phyloP scores from a whole-genome alignment of 257 asterid species.

The Solanum ahanhuiri region DNA sequence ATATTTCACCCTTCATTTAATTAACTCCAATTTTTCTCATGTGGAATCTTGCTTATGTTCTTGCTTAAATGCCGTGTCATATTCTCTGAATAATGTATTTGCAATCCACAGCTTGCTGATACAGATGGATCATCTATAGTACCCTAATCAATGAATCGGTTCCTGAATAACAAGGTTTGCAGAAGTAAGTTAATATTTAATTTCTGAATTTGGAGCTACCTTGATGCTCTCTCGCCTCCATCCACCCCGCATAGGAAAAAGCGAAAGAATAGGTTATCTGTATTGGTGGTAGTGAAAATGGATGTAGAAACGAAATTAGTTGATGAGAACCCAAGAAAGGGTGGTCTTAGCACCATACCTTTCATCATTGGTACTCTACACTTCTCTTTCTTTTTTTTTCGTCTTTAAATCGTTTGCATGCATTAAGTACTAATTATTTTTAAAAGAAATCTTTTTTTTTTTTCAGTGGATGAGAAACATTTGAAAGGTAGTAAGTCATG shows the following conservation, averaged over 20 bases:
- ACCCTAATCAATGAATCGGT: slow-evolving; percentile 67
- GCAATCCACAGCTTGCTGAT: slow-evolving; percentile 57
- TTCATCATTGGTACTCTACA: too few species aligned
- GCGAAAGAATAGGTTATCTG: not conserved
- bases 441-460: too few species aligned
- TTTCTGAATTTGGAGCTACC: not conserved
- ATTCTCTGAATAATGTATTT: slow-evolving; percentile 1
- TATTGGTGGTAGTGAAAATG: too few species aligned
- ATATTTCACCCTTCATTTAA: not conserved
- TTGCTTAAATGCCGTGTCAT: not conserved
- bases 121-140: slow-evolving; percentile 85
- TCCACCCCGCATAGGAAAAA: not conserved
- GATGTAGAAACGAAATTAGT: too few species aligned
- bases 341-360: too few species aligned
- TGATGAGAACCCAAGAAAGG: too few species aligned
- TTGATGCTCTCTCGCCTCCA: not conserved
- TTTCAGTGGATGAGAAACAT: too few species aligned
- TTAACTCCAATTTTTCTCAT: not conserved
- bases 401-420: too few species aligned
- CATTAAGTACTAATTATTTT: too few species aligned
- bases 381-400: too few species aligned
- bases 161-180: slow-evolving; percentile 88
- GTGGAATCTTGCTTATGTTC: not conserved
- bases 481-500: too few species aligned
- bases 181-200: slow-evolving; percentile 40